A percentile compares a stretch with the other conserved stretches of the same genome.
phyloP scores from a whole-genome alignment of 805 yeast genomes.

The Sugiyamaella chiloensis region DNA sequence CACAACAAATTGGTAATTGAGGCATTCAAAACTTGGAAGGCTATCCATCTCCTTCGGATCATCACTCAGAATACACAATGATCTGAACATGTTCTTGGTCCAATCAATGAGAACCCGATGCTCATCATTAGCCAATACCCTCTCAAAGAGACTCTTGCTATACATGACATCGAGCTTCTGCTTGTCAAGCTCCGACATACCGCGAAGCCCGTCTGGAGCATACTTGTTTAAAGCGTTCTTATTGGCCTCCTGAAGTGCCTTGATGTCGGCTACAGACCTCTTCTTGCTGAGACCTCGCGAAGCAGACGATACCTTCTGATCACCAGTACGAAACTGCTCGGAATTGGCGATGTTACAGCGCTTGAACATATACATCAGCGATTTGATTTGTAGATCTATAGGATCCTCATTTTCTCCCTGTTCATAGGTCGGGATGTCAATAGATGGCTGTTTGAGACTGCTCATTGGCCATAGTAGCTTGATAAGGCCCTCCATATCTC shows the following conservation, averaged over 20 bases:
- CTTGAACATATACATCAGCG: slow-evolving; percentile 56
- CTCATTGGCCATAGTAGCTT: slow-evolving; percentile 25
- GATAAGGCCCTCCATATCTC: slow-evolving; percentile 20
- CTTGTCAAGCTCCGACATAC: slow-evolving; percentile 26
- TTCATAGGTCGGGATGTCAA: slow-evolving; percentile 48
- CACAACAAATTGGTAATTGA: slow-evolving; percentile 33
- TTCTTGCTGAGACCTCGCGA: slow-evolving; percentile 1
- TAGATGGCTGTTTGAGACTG: slow-evolving; percentile 19
- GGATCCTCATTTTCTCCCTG: slow-evolving; percentile 53
- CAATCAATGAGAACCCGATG: slow-evolving; percentile 66
- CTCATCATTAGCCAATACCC: slow-evolving; percentile 46
- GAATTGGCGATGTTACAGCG: slow-evolving; percentile 46
- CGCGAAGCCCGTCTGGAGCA: slow-evolving; percentile 18
- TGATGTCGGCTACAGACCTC: slow-evolving; percentile 14
- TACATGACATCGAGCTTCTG: slow-evolving; percentile 54
- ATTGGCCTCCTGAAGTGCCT: slow-evolving; percentile 6
- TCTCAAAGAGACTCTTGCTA: slow-evolving; percentile 45
- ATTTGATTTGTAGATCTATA: slow-evolving; percentile 58
- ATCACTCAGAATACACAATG: slow-evolving; percentile 53
- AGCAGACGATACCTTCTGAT: neutral
- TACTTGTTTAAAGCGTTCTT: slow-evolving; percentile 8
- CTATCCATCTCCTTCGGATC: slow-evolving; percentile 40
- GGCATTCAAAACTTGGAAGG: slow-evolving; percentile 30
- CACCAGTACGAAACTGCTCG: slow-evolving; percentile 37
- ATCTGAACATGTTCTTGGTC: slow-evolving; percentile 61